phyloP scores from a whole-genome alignment of 148 eudicot genomes.

The Persicaria maculosa region DNA sequence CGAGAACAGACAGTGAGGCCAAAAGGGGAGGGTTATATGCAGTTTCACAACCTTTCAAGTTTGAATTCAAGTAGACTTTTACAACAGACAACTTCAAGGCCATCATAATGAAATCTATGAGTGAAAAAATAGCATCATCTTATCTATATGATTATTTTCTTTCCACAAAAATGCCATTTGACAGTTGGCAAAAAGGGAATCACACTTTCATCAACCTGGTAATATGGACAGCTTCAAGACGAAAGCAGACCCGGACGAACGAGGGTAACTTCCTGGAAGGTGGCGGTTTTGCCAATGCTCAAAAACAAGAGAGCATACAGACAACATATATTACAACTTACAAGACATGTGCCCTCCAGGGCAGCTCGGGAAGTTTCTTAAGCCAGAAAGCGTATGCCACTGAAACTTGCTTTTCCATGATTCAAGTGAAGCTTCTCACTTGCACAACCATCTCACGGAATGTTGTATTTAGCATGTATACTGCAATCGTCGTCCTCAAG shows the following conservation, averaged over 20 bases:
- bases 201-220: constrained; percentile 9
- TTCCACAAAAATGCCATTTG: constrained; percentile 4
- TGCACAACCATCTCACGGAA: background rate
- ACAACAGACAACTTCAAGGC: background rate
- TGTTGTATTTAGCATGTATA: constrained; percentile 43
- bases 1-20: background rate
- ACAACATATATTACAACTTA: background rate
- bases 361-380: background rate
- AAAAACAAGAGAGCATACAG: background rate
- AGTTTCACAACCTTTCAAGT: background rate
- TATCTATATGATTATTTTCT: background rate
- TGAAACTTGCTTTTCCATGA: background rate
- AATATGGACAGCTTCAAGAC: background rate
- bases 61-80: background rate
- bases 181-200: background rate
- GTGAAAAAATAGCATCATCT: background rate
- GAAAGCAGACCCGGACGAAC: background rate
- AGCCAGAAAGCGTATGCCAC: background rate
- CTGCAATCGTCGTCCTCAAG: constrained; percentile 83
- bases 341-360: background rate
- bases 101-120: background rate
- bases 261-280: constrained; percentile 7
- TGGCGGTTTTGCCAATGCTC: background rate
- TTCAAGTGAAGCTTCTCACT: background rate
- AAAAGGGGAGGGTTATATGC: background rate